phyloP scores from a whole-genome alignment of 2,329 filamentous ascomycete genomes.

The Colletotrichum acutatum region DNA sequence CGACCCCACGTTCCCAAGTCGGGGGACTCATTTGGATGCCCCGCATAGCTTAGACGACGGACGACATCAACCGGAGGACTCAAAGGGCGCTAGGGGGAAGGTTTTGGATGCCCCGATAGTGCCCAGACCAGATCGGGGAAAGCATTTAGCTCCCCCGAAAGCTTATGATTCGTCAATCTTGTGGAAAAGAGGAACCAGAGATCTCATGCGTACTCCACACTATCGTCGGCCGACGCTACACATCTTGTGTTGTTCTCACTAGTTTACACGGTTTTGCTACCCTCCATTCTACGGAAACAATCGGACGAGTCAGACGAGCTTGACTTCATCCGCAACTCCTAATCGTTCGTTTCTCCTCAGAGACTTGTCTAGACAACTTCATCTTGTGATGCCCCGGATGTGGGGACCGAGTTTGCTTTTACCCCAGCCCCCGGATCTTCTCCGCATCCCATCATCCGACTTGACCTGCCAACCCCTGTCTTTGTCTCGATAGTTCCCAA shows the following conservation, averaged over 20 bases:
- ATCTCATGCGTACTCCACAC: conserved; percentile 1
- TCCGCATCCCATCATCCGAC: conserved; percentile 27
- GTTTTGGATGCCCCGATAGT: conserved; percentile 32
- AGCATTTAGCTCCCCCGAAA: conserved; percentile 40
- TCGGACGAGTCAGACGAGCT: conserved; percentile 13
- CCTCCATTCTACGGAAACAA: neutral
- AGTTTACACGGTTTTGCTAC: neutral
- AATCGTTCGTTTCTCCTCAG: conserved; percentile 17
- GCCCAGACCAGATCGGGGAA: conserved; percentile 21
- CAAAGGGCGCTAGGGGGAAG: conserved; percentile 40
- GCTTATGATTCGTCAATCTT: conserved; percentile 27
- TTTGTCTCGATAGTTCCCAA: neutral
- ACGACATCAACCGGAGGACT: conserved; percentile 14
- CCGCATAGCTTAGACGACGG: neutral
- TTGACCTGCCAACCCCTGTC: neutral
- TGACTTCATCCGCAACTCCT: neutral
- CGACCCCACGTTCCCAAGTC: conserved; percentile 14
- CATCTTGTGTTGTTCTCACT: conserved; percentile 9
- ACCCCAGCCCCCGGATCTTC: conserved; percentile 33
- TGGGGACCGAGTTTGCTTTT: conserved; percentile 12
- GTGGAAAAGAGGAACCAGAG: neutral
- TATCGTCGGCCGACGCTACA: conserved; percentile 9
- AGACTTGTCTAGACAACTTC: neutral
- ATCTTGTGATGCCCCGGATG: conserved; percentile 15
- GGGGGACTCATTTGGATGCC: neutral